Conservation (phyloP, 257 asterid genomes). For the Solanum appendiculatum region DNA sequence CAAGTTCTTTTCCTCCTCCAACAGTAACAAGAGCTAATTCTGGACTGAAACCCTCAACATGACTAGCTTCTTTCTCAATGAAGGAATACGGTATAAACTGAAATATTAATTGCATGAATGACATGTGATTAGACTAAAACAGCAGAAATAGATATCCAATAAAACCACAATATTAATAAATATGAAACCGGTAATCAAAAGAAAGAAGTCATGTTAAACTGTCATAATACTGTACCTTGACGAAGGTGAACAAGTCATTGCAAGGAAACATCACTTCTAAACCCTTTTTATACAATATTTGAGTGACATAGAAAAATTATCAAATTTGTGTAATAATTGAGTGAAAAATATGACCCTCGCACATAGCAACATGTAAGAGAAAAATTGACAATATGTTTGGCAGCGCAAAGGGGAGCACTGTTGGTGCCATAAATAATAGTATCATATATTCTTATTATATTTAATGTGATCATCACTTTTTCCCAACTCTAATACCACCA, state of each 20-base stretch:
- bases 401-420: background rate
- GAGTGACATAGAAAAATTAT: background rate
- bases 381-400: background rate
- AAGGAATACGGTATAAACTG: slow-evolving; percentile 94
- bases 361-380: background rate
- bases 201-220: background rate
- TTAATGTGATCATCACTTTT: background rate
- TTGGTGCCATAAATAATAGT: background rate
- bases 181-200: background rate
- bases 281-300: background rate
- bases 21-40: slow-evolving; percentile 90
- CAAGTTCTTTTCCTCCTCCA: slow-evolving; percentile 99
- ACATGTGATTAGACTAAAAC: background rate
- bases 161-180: background rate
- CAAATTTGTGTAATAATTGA: background rate
- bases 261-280: background rate
- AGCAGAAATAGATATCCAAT: background rate
- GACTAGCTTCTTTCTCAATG: slow-evolving; percentile 99
- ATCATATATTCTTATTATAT: background rate
- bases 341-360: background rate
- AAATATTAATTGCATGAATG: background rate
- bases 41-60: slow-evolving; percentile 97
- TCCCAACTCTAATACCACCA: background rate
- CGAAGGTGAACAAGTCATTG: background rate
- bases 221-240: background rate